Evolutionary conservation across 2,329 filamentous ascomycete species (phyloP), one percentile per base, ranked within the genome.

Genomic region (Berkeleyomyces basicola): DNA sequence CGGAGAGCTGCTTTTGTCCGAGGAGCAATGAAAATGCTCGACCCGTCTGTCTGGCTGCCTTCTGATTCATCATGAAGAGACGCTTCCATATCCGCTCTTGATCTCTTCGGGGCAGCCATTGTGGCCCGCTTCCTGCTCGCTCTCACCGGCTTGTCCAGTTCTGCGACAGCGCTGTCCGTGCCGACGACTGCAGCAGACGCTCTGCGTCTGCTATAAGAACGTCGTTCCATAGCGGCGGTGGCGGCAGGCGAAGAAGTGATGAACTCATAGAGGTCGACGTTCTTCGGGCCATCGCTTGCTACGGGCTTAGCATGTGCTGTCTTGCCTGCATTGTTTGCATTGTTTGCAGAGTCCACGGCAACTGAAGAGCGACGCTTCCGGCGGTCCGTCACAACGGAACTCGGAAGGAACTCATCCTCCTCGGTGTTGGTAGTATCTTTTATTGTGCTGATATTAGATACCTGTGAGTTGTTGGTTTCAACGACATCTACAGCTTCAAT

Each of bases 251-350:
- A 79, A 2, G 76, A 76, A 63, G 72, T 74, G 5, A 74, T 74
- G 66, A 83, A 82, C 62, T 83, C 80, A 66, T 83, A 83, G 5
- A 82, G 73, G 67, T 83, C 81, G 9, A 70, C 66, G 61, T 64
- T 59, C 37, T 57, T 62, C 36, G 9, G 47, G 16, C 47, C 46
- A 11, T 61, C 58, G 49, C 47, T 33, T 16, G 23, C 31, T 16
- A 64, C 10, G 43, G 61, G 47, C 7, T 46, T 43, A 4, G 61
- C 33, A 7, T 47, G 40, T 3, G 60, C 44, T 6, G 47, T 47
- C 33, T 39, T 36, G 6, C 57, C 44, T 6, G 58, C 40, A 7
- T 49, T 40, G n/a, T 49, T 10, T 6, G 58, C 40, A 7, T 49
- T 40, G n/a, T 49, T 10, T 11, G 55, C 57, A 16, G 43, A 37